phyloP scores from a whole-genome alignment of 805 yeast species.

The Starmera caribaea region DNA sequence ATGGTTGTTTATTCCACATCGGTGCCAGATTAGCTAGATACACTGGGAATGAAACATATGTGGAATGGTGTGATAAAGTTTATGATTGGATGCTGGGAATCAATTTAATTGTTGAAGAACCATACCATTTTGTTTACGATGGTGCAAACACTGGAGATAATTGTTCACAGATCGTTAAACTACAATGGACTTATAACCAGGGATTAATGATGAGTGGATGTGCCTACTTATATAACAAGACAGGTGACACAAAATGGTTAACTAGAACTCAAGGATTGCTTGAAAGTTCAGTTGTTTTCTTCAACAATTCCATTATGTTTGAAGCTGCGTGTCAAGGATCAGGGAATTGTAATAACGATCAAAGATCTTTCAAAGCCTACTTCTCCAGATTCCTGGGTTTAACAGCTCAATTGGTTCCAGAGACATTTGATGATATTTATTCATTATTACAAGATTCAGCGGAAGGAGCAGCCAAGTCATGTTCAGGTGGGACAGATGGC shows the following conservation, averaged over 20 bases:
- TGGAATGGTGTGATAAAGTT: conserved; percentile 63
- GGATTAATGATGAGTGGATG: conserved; percentile 61
- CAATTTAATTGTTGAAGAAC: conserved; percentile 31
- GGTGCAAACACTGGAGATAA: conserved; percentile 41
- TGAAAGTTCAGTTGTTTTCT: conserved; percentile 43
- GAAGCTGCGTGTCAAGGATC: conserved; percentile 65
- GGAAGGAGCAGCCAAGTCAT: conserved; percentile 63
- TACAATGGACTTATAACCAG: conserved; percentile 70
- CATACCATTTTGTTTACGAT: conserved; percentile 44
- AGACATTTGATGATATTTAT: conserved; percentile 36
- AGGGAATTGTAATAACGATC: conserved; percentile 56
- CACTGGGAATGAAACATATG: conserved; percentile 61
- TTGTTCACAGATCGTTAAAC: conserved; percentile 41
- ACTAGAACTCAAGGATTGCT: conserved; percentile 41
- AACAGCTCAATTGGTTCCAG: conserved; percentile 52
- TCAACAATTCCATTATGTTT: conserved; percentile 45
- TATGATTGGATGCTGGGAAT: conserved; percentile 63
- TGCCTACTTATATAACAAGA: conserved; percentile 58
- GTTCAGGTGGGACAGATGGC: conserved; percentile 74
- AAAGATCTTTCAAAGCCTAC: conserved; percentile 66
- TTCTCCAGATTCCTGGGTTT: conserved; percentile 56
- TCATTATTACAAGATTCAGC: conserved; percentile 42
- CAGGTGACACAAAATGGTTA: conserved; percentile 50
- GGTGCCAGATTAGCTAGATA: conserved; percentile 81
- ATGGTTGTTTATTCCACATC: conserved; percentile 70